Conservation (phyloP, 2,329 filamentous ascomycete species). For the Onygenales sp. region DNA sequence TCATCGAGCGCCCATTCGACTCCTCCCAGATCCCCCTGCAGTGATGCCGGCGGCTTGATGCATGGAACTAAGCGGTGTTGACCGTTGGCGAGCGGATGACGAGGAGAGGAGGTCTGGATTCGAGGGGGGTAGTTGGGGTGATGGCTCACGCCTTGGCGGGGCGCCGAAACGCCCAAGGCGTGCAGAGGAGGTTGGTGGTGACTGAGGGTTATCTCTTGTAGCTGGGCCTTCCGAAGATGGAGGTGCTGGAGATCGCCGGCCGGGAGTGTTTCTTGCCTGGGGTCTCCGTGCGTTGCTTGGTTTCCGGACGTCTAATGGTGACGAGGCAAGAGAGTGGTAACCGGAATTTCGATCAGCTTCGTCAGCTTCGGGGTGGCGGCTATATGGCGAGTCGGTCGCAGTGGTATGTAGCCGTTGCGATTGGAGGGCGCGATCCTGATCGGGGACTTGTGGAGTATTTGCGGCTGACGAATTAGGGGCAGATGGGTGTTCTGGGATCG, state of each 20-base stretch:
- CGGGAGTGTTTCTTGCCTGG: constrained; percentile 17
- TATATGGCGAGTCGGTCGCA: constrained; percentile 14
- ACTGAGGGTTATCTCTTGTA: constrained; percentile 14
- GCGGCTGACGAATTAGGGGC: constrained; percentile 33
- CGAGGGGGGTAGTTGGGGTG: constrained; percentile 8
- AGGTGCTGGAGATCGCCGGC: constrained; percentile 16
- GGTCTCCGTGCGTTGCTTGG: constrained; percentile 19
- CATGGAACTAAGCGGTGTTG: constrained; percentile 1
- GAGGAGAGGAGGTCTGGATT: constrained; percentile 24
- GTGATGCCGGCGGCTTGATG: constrained; percentile 7
- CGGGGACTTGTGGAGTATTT: constrained; percentile 34
- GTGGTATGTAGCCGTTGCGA: constrained; percentile 10
- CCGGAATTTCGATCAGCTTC: constrained; percentile 22
- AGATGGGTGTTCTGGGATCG: constrained; percentile 35
- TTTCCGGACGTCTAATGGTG: constrained; percentile 31
- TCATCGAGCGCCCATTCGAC: constrained; percentile 4
- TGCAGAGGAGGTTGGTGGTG: constrained; percentile 24
- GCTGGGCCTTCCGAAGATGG: not conserved
- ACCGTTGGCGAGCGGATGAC: constrained; percentile 14
- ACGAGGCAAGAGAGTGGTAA: constrained; percentile 29
- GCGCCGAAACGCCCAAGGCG: constrained; percentile 26
- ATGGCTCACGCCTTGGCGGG: not conserved
- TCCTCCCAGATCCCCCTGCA: constrained; percentile 4
- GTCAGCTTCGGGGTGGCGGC: constrained; percentile 24
- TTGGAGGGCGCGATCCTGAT: constrained; percentile 18